Base-by-base conservation (phyloP, 306 rosid species). In the Rosa multiflora region DNA sequence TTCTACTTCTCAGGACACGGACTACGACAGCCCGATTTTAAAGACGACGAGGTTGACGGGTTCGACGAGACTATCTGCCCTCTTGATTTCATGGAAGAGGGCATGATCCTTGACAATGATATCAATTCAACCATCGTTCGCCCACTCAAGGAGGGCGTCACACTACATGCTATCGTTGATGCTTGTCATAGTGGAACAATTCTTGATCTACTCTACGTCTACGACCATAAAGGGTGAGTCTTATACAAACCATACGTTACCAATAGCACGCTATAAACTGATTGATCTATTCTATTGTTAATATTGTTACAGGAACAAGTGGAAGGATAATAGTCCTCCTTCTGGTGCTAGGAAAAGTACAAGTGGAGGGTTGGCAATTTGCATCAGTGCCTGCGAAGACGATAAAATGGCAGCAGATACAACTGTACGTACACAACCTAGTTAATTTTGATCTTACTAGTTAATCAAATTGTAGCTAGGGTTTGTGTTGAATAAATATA, bases 1-100 rank as follows among this genome's bases (percentile, higher is more conserved):
- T 94, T 94, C 85, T 94, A 89, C 85, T 94, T 92, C 90, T 92
- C 98, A 0, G 97, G 97, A 21, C 98, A 94, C 46, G 97, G 97
- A n/a, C 42, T 87, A 49, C 83, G 90, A 46, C 96, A 94, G 8
- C 86, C 89, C 3, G 97, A 90, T 89, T 83, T 82, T 78, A 70
- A 83, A 4, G 75, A 81, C 40, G 93, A 94, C 63, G 98, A 90
- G 70, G 23, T 59, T n/a, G 97, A 94, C 67, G 97, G 91, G 5
- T 86, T 76, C 48, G 97, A 92, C 63, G 97, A 94, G 84, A 82
- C 89, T 0, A 88, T 92, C 29, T 92, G 94, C 47, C 97, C 97
- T 0, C 85, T 88, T 29, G 97, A 94, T 79, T 94, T 89, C 56
- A 2, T 83, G 73, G 81, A 77, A 55, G 89, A 90, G 81, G 97